Evolutionary conservation across 371 early-diverging fungal genomes (phyloP).

Genomic region (Funneliformis caledonium): DNA sequence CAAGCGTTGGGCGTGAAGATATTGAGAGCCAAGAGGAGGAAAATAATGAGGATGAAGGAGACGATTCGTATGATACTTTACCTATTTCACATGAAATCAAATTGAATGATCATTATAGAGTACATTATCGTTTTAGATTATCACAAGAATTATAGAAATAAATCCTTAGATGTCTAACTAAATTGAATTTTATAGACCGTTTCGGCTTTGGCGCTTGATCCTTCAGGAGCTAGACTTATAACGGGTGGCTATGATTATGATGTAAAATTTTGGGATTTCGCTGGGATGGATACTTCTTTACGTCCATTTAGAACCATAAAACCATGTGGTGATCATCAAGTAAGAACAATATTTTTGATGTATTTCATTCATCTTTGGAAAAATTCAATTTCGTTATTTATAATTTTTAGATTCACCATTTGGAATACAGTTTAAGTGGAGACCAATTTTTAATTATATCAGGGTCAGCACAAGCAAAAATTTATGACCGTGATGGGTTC

Average conservation of each 20-base stretch:
- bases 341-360: slow-evolving; percentile 38
- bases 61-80: slow-evolving; percentile 47
- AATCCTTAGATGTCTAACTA: neutral
- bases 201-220: slow-evolving; percentile 82
- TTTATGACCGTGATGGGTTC: slow-evolving; percentile 82
- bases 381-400: neutral
- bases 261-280: slow-evolving; percentile 91
- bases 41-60: slow-evolving; percentile 43
- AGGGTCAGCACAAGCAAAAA: slow-evolving; percentile 70
- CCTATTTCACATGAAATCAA: slow-evolving; percentile 73
- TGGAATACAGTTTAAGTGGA: slow-evolving; percentile 79
- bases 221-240: slow-evolving; percentile 79
- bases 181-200: slow-evolving; percentile 57
- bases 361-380: slow-evolving; percentile 24
- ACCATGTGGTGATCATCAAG: slow-evolving; percentile 82
- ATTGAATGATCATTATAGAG: slow-evolving; percentile 70
- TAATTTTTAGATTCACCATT: slow-evolving; percentile 66
- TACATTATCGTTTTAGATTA: slow-evolving; percentile 30
- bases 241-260: slow-evolving; percentile 85
- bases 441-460: slow-evolving; percentile 83
- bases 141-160: neutral
- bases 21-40: slow-evolving; percentile 48
- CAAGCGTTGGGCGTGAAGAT: slow-evolving; percentile 37
- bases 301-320: slow-evolving; percentile 81
- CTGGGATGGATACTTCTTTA: slow-evolving; percentile 81